Evolutionary conservation across 768 basidiomycete genomes (phyloP), one percentile per base, ranked within the genome.

Genomic region (Xerocomus spinulosus): DNA sequence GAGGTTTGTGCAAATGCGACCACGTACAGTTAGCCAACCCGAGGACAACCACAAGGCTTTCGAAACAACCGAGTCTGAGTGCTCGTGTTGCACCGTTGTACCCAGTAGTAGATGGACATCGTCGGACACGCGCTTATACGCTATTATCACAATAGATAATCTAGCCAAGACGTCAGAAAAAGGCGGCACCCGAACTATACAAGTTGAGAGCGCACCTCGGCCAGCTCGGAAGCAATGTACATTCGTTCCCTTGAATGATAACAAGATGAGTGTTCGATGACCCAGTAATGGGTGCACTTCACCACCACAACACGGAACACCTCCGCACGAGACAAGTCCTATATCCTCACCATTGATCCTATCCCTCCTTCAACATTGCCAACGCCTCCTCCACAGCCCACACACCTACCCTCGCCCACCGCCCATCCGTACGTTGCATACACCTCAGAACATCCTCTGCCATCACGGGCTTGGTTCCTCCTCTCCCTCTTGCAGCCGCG

Each of bases 331-430:
- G 26, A 38, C 8, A 17, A 35, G 33, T 14, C 24, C 28, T 13
- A 6, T 24, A 24, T 14, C 24, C 15, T n/a, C 28, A 18, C 17
- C 9, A 9, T 12, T 13, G 3, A 13, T 24, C 3, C n/a, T 21
- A 49, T 2, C 44, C 24, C 2, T 9, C 15, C 28, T 24, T 60
- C 54, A 54, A 35, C 23, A 74, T 56, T 44, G 73, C 67, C 55
- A 89, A 53, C 1, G 83, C 79, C 42, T 84, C 85, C 44, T 79
- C 72, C 1, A 89, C 72, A 49, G 70, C 72, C 81, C 83, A 87
- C 40, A 73, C 69, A 1, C 83, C 83, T 8, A 89, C 66, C 54
- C 73, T 72, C 51, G 70, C 73, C 87, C 87, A 90, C 25, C 80
- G 72, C 56, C 75, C 81, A 53, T 88, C 87, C 42, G 63, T 69